Evolutionary conservation across 305 asterid species (phyloP).

Genomic region (Stenogyne calaminthoides): DNA sequence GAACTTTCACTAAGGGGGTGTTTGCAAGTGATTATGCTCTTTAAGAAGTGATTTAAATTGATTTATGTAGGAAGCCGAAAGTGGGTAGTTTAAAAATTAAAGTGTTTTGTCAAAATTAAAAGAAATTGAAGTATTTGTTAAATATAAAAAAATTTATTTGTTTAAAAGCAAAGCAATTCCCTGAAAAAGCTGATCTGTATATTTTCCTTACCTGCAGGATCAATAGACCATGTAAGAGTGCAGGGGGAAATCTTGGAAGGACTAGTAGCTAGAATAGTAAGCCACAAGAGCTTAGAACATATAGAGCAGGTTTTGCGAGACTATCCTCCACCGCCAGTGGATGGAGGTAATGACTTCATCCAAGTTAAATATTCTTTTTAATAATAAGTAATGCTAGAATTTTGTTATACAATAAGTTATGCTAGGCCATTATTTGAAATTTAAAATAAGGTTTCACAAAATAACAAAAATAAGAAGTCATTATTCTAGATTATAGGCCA

Average conservation of each 20-base stretch:
- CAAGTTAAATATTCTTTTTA: constrained; percentile 15
- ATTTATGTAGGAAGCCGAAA: not conserved
- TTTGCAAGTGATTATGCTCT: not conserved
- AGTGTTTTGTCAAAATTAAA: not conserved
- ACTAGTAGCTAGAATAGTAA: constrained; percentile 94
- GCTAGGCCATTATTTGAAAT: not conserved
- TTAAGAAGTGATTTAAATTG: not conserved
- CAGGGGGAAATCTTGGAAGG: constrained; percentile 99
- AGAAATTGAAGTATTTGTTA: too few relatives aligned
- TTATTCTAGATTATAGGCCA: too few relatives aligned
- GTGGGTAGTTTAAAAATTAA: not conserved
- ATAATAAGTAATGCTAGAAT: not conserved
- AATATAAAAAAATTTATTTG: not conserved
- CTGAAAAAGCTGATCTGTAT: constrained; percentile 22
- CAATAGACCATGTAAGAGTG: constrained; percentile 80
- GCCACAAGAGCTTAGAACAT: constrained; percentile 74
- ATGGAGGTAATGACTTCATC: constrained; percentile 59
- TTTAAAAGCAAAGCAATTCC: not conserved
- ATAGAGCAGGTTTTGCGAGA: constrained; percentile 80
- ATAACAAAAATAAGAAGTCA: not conserved
- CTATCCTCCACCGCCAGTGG: constrained; percentile 66
- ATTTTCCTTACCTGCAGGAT: constrained; percentile 56
- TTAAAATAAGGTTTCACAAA: not conserved
- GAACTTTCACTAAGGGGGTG: constrained; percentile 5
- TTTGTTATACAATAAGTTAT: not conserved